phyloP scores from a whole-genome alignment of 768 basidiomycete species.

The Psilocybe sp. region DNA sequence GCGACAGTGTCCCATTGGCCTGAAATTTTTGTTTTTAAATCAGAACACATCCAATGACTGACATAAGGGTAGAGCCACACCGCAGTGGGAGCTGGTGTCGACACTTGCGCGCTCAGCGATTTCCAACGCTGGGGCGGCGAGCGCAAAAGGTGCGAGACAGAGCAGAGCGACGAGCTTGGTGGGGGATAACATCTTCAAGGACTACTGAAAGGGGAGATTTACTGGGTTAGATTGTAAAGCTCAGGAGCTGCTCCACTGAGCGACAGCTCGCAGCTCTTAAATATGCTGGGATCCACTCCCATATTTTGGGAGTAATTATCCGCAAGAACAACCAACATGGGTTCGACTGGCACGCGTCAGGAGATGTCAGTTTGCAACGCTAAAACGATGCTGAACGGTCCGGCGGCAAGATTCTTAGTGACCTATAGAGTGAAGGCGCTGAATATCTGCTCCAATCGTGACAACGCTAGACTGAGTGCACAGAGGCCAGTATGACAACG shows the following conservation, averaged over 20 bases:
- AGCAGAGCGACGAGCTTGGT: constrained; percentile 25
- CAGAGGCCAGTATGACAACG: too few relatives aligned
- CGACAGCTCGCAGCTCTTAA: neutral
- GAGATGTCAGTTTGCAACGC: too few relatives aligned
- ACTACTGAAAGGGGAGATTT: too few relatives aligned
- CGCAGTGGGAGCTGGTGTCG: constrained; percentile 38
- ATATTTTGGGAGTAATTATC: constrained; percentile 4
- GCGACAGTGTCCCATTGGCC: constrained; percentile 53
- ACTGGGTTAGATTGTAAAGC: too few relatives aligned
- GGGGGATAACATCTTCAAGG: constrained; percentile 15
- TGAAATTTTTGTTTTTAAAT: constrained; percentile 14
- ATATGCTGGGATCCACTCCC: neutral
- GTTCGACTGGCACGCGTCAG: neutral
- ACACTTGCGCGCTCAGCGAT: constrained; percentile 27
- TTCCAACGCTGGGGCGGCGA: constrained; percentile 27
- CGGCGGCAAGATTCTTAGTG: too few relatives aligned
- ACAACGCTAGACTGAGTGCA: too few relatives aligned
- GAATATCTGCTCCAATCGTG: too few relatives aligned
- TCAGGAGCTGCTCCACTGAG: too few relatives aligned
- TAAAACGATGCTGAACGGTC: too few relatives aligned
- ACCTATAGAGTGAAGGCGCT: too few relatives aligned
- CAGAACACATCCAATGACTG: neutral
- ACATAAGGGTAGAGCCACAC: constrained; percentile 13
- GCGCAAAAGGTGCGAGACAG: constrained; percentile 25
- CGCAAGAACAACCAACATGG: neutral